These are phyloP conservation scores for Cladosporium oxysporum DNA, from an alignment of 2,329 filamentous ascomycete species.

Conservation along the genomic window DNA sequence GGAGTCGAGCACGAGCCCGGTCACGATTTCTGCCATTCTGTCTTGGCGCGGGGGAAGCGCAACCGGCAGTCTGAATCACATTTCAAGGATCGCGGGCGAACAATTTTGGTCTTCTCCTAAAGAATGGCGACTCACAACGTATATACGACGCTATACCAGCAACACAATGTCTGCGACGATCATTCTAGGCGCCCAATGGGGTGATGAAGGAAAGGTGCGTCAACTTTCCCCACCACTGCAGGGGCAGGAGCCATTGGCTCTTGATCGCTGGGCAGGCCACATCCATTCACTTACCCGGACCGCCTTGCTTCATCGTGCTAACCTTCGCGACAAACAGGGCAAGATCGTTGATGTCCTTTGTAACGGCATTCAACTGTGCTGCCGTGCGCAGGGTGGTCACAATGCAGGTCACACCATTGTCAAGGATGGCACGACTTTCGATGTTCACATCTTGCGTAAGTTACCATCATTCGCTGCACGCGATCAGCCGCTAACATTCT, in stretches of 20 bases:
- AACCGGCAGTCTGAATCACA: too few species aligned
- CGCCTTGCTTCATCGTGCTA: too few species aligned
- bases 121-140: background rate
- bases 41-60: background rate
- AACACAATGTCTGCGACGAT: conserved; percentile 49
- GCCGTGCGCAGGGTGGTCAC: conserved; percentile 60
- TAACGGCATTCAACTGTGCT: conserved; percentile 56
- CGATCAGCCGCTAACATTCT: background rate
- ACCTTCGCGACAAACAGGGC: background rate
- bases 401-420: conserved; percentile 53
- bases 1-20: background rate
- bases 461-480: conserved; percentile 23
- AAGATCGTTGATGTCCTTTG: conserved; percentile 56
- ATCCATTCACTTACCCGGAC: too few species aligned
- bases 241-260: background rate
- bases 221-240: too few species aligned
- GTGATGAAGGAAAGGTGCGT: conserved; percentile 54
- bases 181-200: conserved; percentile 63
- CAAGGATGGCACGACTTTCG: conserved; percentile 50
- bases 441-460: conserved; percentile 59
- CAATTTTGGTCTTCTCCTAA: background rate
- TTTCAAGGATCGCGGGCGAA: too few species aligned
- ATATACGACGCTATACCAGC: background rate
- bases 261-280: too few species aligned
- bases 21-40: background rate